phyloP scores from a whole-genome alignment of 306 rosid genomes.

The Corylus americana region DNA sequence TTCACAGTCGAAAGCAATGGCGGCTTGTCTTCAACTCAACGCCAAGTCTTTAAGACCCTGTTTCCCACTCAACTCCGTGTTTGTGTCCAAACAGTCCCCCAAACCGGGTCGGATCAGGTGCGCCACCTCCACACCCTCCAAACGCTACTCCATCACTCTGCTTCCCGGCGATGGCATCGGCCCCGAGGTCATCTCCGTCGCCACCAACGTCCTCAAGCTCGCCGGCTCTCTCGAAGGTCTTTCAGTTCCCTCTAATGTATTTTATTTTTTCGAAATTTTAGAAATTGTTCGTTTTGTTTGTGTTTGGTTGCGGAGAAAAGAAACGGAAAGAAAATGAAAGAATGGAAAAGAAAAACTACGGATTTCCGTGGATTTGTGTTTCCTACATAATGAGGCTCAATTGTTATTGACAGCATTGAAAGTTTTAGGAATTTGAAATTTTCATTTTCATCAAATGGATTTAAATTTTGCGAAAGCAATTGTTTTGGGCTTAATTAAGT shows the following conservation, averaged over 20 bases:
- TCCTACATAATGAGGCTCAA: neutral
- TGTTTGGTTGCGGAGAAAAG: constrained; percentile 2
- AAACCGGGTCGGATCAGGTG: constrained; percentile 41
- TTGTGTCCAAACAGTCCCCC: constrained; percentile 7
- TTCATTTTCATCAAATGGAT: neutral
- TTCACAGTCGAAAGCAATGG: constrained; percentile 34
- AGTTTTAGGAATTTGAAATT: neutral
- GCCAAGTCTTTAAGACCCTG: constrained; percentile 21
- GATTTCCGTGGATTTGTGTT: neutral
- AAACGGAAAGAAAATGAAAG: neutral
- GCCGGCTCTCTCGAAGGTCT: constrained; percentile 71
- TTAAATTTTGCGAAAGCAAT: neutral
- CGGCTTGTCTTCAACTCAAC: constrained; percentile 47
- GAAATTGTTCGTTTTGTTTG: neutral
- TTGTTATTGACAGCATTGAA: neutral
- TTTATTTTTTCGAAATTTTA: neutral
- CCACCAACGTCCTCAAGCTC: constrained; percentile 71
- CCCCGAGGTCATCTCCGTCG: constrained; percentile 82
- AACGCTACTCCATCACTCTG: constrained; percentile 65
- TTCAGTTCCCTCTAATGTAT: neutral
- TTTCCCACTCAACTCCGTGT: constrained; percentile 15
- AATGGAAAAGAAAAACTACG: neutral
- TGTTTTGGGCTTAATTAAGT: neutral
- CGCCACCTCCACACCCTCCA: constrained; percentile 50
- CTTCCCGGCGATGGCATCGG: constrained; percentile 97